Evolutionary conservation across 176 grass and related monocot species (phyloP).

Genomic region (Microstegium vimineum): DNA sequence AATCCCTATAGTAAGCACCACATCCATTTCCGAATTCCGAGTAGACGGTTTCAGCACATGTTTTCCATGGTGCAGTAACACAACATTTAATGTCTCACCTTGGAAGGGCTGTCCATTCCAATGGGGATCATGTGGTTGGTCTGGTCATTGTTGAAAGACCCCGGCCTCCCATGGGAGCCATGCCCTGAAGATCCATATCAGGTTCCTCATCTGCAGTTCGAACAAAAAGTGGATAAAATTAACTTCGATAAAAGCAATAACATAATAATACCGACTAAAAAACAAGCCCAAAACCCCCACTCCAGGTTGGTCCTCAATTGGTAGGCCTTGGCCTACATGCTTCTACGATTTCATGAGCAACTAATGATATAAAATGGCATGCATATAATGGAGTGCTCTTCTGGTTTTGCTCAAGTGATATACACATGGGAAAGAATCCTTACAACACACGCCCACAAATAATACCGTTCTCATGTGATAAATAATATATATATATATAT

Average conservation of each 20-base stretch:
- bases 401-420: neutral
- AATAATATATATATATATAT: too few relatives aligned
- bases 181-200: slow-evolving; percentile 59
- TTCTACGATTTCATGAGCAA: neutral
- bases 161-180: slow-evolving; percentile 59
- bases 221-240: slow-evolving; percentile 1
- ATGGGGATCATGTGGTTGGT: slow-evolving; percentile 65
- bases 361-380: neutral
- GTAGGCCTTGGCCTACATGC: neutral
- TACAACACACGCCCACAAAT: neutral
- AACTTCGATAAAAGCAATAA: neutral
- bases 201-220: slow-evolving; percentile 53
- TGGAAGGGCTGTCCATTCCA: neutral
- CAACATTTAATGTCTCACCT: slow-evolving; percentile 3
- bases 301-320: neutral
- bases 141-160: slow-evolving; percentile 96
- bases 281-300: neutral
- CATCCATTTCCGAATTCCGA: neutral
- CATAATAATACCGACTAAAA: neutral
- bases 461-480: too few relatives aligned
- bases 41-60: neutral
- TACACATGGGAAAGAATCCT: neutral
- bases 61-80: neutral
- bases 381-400: neutral
- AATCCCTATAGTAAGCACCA: neutral